Evolutionary conservation across 495 filamentous ascomycete genomes (phyloP).

Genomic region (Elaphomyces granulatus): DNA sequence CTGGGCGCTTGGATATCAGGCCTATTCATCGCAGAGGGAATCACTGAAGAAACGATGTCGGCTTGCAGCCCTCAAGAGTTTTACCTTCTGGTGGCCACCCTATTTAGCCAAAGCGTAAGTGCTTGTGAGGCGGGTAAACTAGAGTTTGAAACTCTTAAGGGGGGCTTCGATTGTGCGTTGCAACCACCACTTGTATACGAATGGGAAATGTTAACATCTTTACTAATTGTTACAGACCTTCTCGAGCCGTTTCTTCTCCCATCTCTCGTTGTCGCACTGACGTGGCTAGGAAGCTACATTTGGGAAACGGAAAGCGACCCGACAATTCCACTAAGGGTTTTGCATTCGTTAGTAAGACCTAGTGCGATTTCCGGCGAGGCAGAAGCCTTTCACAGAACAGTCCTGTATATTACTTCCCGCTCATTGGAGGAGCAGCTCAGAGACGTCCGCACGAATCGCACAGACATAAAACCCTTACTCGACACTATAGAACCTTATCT

Average conservation of each 20-base stretch:
- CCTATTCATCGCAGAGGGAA: conserved; percentile 71
- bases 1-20: conserved; percentile 75
- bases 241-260: conserved; percentile 84
- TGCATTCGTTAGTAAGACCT: conserved; percentile 63
- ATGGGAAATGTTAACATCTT: too few relatives aligned
- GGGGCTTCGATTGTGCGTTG: conserved; percentile 76
- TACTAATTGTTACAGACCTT: conserved; percentile 39
- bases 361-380: conserved; percentile 69
- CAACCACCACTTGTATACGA: too few relatives aligned
- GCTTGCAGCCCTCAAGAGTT: conserved; percentile 88
- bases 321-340: conserved; percentile 48
- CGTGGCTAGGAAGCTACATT: conserved; percentile 69
- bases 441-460: conserved; percentile 52
- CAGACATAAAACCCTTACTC: conserved; percentile 59
- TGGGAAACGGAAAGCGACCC: conserved; percentile 52
- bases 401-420: conserved; percentile 69
- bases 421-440: conserved; percentile 62
- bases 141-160: conserved; percentile 67
- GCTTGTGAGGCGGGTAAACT: conserved; percentile 58
- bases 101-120: conserved; percentile 73
- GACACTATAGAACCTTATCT: conserved; percentile 55
- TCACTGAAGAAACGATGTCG: conserved; percentile 80
- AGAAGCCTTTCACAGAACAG: conserved; percentile 61
- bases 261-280: conserved; percentile 66
- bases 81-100: conserved; percentile 75